A percentile compares a stretch with the other conserved stretches of the same genome.
These are phyloP conservation scores for Tephrocybe sp. DNA, from an alignment of 768 basidiomycete species.

Conservation along the genomic window DNA sequence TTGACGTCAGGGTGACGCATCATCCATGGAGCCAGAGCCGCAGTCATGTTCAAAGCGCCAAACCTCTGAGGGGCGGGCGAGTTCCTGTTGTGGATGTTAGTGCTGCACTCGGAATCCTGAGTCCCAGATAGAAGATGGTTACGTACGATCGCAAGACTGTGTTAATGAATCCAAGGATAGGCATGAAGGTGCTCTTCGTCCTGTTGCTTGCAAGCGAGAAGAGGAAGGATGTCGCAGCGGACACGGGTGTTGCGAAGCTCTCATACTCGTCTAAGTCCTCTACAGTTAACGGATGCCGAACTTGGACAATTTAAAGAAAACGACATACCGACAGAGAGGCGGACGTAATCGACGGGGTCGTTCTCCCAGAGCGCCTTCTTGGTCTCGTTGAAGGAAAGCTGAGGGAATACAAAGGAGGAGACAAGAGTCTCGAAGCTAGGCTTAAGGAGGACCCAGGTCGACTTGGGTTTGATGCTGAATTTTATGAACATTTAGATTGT, in stretches of 20 bases:
- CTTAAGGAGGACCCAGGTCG: conserved; percentile 87
- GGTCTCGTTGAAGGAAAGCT: conserved; percentile 71
- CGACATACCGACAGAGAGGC: conserved; percentile 63
- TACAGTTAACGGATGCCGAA: not conserved
- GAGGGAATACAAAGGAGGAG: conserved; percentile 83
- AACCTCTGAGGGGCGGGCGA: conserved; percentile 66
- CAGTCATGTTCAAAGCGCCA: conserved; percentile 82
- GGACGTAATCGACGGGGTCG: conserved; percentile 85
- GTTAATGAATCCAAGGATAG: conserved; percentile 78
- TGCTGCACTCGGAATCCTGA: not conserved
- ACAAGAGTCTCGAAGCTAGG: conserved; percentile 79
- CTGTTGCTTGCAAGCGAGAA: conserved; percentile 75
- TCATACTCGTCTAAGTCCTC: conserved; percentile 70
- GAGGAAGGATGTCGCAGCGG: conserved; percentile 79
- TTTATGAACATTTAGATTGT: not conserved
- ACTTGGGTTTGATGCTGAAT: conserved; percentile 84
- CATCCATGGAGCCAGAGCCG: conserved; percentile 72
- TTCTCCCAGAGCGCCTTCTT: conserved; percentile 70
- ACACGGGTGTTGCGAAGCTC: conserved; percentile 70
- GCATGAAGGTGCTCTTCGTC: conserved; percentile 79
- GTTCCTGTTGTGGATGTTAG: conserved; percentile 23
- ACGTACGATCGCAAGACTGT: conserved; percentile 65
- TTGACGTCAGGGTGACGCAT: conserved; percentile 84
- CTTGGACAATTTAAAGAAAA: not conserved
- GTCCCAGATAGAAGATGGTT: not conserved